Evolutionary conservation across 768 basidiomycete species (phyloP).

Genomic region (Rickenella mellea): DNA sequence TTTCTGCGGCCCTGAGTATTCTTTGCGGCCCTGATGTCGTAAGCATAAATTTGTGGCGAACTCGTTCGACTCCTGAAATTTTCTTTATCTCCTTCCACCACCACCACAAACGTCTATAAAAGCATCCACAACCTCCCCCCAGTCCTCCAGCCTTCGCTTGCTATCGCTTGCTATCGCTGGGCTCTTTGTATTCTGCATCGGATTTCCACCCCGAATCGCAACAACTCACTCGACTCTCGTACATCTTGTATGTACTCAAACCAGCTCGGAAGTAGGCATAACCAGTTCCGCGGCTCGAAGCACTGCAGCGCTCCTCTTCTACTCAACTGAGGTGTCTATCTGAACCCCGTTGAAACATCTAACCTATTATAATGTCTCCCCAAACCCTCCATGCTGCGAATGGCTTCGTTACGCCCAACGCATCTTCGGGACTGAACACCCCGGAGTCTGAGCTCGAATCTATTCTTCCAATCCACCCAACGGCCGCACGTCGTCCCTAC

Average conservation of each 20-base stretch:
- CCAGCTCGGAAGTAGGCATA: slow-evolving; percentile 84
- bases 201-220: too few species aligned
- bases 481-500: slow-evolving; percentile 68
- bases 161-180: too few species aligned
- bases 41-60: too few species aligned
- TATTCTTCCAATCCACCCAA: slow-evolving; percentile 69
- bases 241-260: slow-evolving; percentile 87
- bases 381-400: slow-evolving; percentile 12
- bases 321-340: slow-evolving; percentile 8
- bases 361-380: slow-evolving; percentile 7
- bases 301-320: slow-evolving; percentile 71
- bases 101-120: slow-evolving; percentile 4
- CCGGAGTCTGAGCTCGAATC: slow-evolving; percentile 67
- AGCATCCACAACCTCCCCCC: slow-evolving; percentile 1
- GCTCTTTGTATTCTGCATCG: too few species aligned
- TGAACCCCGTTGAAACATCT: not conserved
- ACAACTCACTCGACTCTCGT: too few species aligned
- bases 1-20: too few species aligned
- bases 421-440: slow-evolving; percentile 62
- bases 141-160: too few species aligned
- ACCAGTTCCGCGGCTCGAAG: slow-evolving; percentile 78
- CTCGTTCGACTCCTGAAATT: too few species aligned
- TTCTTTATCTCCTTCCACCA: slow-evolving; percentile 12
- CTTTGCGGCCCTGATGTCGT: too few species aligned
- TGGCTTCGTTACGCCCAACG: slow-evolving; percentile 20